phyloP scores from a whole-genome alignment of 441 rosid species.

The Mallotus repandus region DNA sequence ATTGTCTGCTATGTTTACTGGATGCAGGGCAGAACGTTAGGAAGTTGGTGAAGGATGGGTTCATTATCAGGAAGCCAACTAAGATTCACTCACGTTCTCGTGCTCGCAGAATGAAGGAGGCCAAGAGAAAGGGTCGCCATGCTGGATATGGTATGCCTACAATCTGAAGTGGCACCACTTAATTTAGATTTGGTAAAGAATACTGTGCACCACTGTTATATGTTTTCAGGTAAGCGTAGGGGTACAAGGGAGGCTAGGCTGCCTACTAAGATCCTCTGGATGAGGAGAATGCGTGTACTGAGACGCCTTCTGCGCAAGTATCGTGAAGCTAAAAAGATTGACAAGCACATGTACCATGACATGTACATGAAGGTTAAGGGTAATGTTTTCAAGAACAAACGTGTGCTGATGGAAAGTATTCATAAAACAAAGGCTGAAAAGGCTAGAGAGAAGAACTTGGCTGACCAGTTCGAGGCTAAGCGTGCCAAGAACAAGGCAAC shows the following conservation, averaged over 20 bases:
- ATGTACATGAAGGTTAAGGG: slow-evolving; percentile 93
- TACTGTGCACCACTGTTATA: background rate
- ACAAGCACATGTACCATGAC: slow-evolving; percentile 84
- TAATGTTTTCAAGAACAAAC: slow-evolving; percentile 82
- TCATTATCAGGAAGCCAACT: slow-evolving; percentile 88
- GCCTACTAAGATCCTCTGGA: slow-evolving; percentile 77
- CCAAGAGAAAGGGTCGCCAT: slow-evolving; percentile 92
- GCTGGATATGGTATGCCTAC: slow-evolving; percentile 70
- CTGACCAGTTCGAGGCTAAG: slow-evolving; percentile 86
- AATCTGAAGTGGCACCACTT: background rate
- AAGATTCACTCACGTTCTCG: slow-evolving; percentile 97
- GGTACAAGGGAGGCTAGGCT: slow-evolving; percentile 90
- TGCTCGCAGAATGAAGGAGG: slow-evolving; percentile 79
- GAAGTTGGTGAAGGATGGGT: slow-evolving; percentile 95
- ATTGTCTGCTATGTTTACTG: background rate
- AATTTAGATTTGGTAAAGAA: background rate
- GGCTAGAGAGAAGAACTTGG: slow-evolving; percentile 77
- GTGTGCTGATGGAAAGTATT: slow-evolving; percentile 81
- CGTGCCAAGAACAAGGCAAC: slow-evolving; percentile 85
- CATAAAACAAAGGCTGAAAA: slow-evolving; percentile 85
- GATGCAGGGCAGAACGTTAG: slow-evolving; percentile 81
- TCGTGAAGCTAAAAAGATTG: slow-evolving; percentile 70
- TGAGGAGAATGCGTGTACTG: slow-evolving; percentile 79
- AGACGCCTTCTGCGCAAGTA: slow-evolving; percentile 67
- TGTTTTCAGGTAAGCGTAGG: slow-evolving; percentile 67